Evolutionary conservation across 2,329 filamentous ascomycete species (phyloP), one percentile per base, ranked within the genome.

Genomic region (Didymella arachidicola): DNA sequence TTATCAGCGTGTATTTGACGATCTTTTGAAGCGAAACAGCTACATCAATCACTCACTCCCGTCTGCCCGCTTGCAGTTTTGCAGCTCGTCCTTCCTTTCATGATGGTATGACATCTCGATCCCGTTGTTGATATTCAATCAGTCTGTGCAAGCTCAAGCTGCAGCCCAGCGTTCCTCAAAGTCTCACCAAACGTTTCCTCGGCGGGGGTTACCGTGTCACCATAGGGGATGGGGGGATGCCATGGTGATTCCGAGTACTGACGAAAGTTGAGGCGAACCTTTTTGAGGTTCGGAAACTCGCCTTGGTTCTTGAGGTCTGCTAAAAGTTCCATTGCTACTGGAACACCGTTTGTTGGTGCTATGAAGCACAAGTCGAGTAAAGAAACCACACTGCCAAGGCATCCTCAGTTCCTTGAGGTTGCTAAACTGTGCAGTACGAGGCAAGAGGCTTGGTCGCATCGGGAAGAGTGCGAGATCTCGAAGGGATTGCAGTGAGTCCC

Each of bases 91-190:
- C 19, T 22, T 22, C 19, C 19, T 22, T 22, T 22, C 19, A 22
- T 22, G 19, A 22, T 3, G 19, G 19, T 22, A 22, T 22, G 19
- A 22, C 3, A 22, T 22, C 19, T 22, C 19, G 3, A 22, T 22
- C 19, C 19, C 19, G 19, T 22, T 22, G 27, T 2, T 29, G 5
- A 67, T 70, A n/a, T 45, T 44, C 25, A 42, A 14, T 51, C 26
- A 6, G 48, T 42, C 48, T 51, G 48, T 8, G 36, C 36, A 27
- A 41, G 27, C 38, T 42, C 27, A 10, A 51, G 27, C 38, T 42
- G 26, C n/a, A 51, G 16, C 4, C 48, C 36, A n/a, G 38, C 27
- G 2, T 42, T 32, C 38, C 41, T 18, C 4, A 51, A 22, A 12
- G 19, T 32, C 7, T 18, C 18, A 7, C 38, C 48, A 10, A 42